Evolutionary conservation across 305 asterid species (phyloP).

Genomic region (Solanum chacoense): DNA sequence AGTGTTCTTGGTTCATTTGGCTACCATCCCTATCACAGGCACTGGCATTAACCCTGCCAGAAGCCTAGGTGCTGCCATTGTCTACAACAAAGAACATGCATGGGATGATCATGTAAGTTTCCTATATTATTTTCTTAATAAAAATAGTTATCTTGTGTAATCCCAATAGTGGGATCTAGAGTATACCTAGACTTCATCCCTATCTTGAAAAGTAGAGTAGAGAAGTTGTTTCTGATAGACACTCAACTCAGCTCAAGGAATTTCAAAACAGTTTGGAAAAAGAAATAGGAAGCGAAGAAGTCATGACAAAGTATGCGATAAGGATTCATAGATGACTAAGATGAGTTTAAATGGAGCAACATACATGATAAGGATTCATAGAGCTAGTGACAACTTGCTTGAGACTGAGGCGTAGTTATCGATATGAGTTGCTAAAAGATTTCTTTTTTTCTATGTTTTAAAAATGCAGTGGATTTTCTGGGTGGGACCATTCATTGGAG

Average conservation of each 20-base stretch:
- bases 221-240: background rate
- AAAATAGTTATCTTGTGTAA: background rate
- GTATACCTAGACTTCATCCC: background rate
- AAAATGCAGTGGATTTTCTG: slow-evolving; percentile 60
- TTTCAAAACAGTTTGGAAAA: background rate
- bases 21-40: slow-evolving; percentile 67
- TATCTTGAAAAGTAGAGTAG: background rate
- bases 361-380: background rate
- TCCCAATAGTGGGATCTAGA: background rate
- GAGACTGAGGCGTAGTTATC: background rate
- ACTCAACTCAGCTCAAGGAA: background rate
- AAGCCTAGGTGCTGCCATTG: slow-evolving; percentile 63
- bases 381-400: background rate
- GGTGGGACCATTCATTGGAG: slow-evolving; percentile 80
- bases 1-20: slow-evolving; percentile 65
- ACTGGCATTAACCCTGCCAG: slow-evolving; percentile 73
- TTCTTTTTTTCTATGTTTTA: background rate
- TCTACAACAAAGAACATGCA: slow-evolving; percentile 50
- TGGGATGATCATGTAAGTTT: slow-evolving; percentile 66
- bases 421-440: background rate
- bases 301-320: background rate
- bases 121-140: background rate
- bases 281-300: background rate
- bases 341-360: background rate
- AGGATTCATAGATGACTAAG: background rate